Evolutionary conservation across 2,329 filamentous ascomycete species (phyloP).

Genomic region (Penicillium sp.): DNA sequence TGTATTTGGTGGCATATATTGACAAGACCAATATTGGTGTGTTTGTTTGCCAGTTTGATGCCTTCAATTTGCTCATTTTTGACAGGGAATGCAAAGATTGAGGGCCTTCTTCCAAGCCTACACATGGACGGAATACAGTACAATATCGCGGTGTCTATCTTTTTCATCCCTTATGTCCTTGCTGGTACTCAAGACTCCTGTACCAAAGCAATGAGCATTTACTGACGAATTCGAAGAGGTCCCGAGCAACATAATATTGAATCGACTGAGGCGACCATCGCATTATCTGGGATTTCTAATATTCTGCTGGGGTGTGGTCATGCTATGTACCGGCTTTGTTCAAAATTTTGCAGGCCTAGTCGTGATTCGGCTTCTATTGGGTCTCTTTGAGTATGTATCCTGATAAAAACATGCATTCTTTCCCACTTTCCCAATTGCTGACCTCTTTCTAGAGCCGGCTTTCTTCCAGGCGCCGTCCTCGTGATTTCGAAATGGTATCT

Average conservation of each 20-base stretch:
- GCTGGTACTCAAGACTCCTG: slow-evolving; percentile 55
- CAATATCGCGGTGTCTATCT: slow-evolving; percentile 73
- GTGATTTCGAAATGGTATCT: slow-evolving; percentile 81
- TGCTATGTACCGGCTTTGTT: slow-evolving; percentile 25
- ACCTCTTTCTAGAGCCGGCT: slow-evolving; percentile 36
- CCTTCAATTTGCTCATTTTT: background rate
- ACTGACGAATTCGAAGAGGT: slow-evolving; percentile 60
- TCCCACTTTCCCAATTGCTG: background rate
- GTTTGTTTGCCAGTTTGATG: background rate
- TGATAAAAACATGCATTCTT: background rate
- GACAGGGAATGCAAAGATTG: slow-evolving; percentile 59
- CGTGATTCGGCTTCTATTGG: slow-evolving; percentile 20
- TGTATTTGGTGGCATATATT: slow-evolving; percentile 25
- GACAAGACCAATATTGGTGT: slow-evolving; percentile 27
- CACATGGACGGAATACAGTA: slow-evolving; percentile 66
- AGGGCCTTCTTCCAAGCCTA: slow-evolving; percentile 59
- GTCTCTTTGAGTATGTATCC: slow-evolving; percentile 31
- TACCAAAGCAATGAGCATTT: slow-evolving; percentile 48
- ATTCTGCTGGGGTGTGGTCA: slow-evolving; percentile 27
- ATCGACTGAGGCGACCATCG: slow-evolving; percentile 44
- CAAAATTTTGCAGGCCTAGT: slow-evolving; percentile 22
- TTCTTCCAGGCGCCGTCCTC: slow-evolving; percentile 72
- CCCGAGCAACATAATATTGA: slow-evolving; percentile 28
- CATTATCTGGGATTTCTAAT: slow-evolving; percentile 48
- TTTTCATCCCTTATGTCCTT: slow-evolving; percentile 78